Evolutionary conservation across 73 alveolate species (phyloP).

Genomic region (Paramecium primaurelia): DNA sequence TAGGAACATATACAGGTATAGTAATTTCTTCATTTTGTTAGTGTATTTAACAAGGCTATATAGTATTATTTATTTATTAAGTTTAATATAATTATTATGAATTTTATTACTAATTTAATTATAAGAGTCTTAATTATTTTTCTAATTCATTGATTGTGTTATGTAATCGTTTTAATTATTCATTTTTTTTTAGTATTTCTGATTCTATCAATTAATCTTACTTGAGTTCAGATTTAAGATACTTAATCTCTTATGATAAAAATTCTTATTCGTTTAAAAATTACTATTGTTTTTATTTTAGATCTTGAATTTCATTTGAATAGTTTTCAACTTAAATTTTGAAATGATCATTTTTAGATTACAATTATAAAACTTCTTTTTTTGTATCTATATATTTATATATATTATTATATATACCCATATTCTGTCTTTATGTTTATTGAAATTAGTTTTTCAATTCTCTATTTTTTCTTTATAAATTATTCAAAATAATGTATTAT

Average conservation of each 20-base stretch:
- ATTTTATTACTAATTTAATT: neutral
- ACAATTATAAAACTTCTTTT: neutral
- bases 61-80: neutral
- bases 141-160: conserved; percentile 2
- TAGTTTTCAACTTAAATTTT: neutral
- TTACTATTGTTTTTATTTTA: neutral
- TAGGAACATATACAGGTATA: conserved; percentile 5
- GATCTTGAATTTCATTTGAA: neutral
- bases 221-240: neutral
- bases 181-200: neutral
- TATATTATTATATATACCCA: neutral
- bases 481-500: neutral
- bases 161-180: neutral
- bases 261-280: neutral
- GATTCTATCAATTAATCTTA: neutral
- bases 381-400: neutral
- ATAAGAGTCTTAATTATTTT: neutral
- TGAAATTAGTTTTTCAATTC: neutral
- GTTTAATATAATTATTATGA: neutral
- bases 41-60: neutral
- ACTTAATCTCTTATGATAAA: neutral
- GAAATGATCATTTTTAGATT: neutral
- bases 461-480: neutral
- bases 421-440: neutral
- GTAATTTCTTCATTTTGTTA: neutral